A percentile compares a stretch with the other conserved stretches of the same genome.
Conservation (phyloP, 768 basidiomycete genomes). For the Suillus tomentosus region DNA sequence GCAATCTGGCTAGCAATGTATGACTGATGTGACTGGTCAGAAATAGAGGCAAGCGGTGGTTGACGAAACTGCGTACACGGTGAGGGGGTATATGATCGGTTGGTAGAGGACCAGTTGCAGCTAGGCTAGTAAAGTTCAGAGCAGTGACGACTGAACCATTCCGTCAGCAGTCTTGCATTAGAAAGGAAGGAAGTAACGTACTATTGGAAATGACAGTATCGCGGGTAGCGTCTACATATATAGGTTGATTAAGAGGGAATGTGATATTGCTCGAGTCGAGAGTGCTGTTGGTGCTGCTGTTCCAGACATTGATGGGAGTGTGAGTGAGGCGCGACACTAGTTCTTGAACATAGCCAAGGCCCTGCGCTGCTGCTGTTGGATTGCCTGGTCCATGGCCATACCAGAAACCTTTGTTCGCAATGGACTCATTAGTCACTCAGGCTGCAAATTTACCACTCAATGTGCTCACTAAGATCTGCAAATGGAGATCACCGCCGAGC, state of each 20-base stretch:
- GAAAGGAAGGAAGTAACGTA: slow-evolving; percentile 17
- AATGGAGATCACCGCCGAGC: neutral
- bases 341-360: slow-evolving; percentile 45
- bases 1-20: slow-evolving; percentile 45
- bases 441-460: slow-evolving; percentile 19
- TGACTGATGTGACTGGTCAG: slow-evolving; percentile 21
- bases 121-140: slow-evolving; percentile 46
- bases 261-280: slow-evolving; percentile 41
- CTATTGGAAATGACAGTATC: slow-evolving; percentile 46
- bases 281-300: slow-evolving; percentile 49
- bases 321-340: slow-evolving; percentile 44
- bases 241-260: slow-evolving; percentile 38
- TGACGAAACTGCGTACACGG: slow-evolving; percentile 22
- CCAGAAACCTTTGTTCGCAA: slow-evolving; percentile 25
- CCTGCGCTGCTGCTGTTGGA: slow-evolving; percentile 40
- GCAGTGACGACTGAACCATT: slow-evolving; percentile 39
- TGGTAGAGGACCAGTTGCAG: slow-evolving; percentile 43
- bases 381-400: slow-evolving; percentile 45
- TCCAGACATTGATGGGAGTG: slow-evolving; percentile 38
- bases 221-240: slow-evolving; percentile 50
- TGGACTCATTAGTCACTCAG: neutral
- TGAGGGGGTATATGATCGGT: slow-evolving; percentile 37
- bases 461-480: slow-evolving; percentile 8
- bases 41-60: neutral
- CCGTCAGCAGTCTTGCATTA: neutral